A percentile compares a stretch with the other conserved stretches of the same genome.
Evolutionary conservation across 2,329 filamentous ascomycete genomes (phyloP).

Genomic region (Diaporthe sp.): DNA sequence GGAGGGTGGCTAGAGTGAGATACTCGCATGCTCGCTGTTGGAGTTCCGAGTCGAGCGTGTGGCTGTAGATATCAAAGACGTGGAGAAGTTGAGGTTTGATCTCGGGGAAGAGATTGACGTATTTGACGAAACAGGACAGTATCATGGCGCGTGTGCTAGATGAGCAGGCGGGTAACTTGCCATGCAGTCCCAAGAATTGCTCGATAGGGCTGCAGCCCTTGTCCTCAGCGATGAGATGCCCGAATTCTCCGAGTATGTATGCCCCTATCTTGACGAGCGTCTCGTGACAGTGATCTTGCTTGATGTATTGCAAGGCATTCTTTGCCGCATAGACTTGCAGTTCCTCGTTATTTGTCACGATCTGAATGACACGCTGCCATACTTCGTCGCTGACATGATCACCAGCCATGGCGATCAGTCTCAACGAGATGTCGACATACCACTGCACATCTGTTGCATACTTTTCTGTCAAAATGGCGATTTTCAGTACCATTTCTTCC

Average conservation of each 20-base stretch:
- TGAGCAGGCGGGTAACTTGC: constrained; percentile 90
- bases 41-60: constrained; percentile 93
- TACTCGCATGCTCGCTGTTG: constrained; percentile 98
- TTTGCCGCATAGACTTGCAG: constrained; percentile 96
- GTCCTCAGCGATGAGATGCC: constrained; percentile 94
- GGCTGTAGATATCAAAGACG: constrained; percentile 92
- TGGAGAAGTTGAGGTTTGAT: constrained; percentile 95
- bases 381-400: constrained; percentile 99
- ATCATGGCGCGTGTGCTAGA: constrained; percentile 94
- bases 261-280: constrained; percentile 98
- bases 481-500: constrained; percentile 99
- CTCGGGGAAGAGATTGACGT: constrained; percentile 97
- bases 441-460: constrained; percentile 98
- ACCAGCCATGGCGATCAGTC: constrained; percentile 94
- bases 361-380: constrained; percentile 98
- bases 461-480: constrained; percentile 97
- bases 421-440: constrained; percentile 98
- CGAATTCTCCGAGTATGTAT: constrained; percentile 96
- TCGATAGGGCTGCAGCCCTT: constrained; percentile 95
- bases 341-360: constrained; percentile 99
- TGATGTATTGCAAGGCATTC: constrained; percentile 92
- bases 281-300: constrained; percentile 94
- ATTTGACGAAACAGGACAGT: constrained; percentile 95
- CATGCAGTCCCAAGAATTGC: constrained; percentile 92
- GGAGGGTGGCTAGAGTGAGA: constrained; percentile 84